Base-by-base conservation (phyloP, 73 alveolate genomes). In the Uronychia setigera region DNA sequence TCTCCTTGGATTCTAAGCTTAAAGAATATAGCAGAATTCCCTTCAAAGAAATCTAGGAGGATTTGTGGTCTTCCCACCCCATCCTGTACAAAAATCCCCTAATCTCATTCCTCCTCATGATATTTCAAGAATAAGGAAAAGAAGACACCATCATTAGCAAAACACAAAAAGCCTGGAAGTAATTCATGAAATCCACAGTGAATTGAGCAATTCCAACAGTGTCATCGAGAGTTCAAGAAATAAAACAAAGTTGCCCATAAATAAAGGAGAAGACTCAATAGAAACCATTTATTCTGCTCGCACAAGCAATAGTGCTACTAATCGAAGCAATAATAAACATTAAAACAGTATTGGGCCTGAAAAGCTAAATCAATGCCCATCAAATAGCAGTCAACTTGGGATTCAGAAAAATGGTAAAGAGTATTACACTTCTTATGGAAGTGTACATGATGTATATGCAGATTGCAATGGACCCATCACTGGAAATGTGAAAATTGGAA, bases 221-320 rank as follows among this genome's bases (percentile, higher is more conserved):
- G 67, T 19, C 5, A 46, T 46, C 5, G 67, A 46, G 67, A 46
- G 67, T 19, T 46, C 67, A 11, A 5, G 67, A 19, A 46, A 46
- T 19, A 46, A 46, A 19, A 46, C 67, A 46, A 46, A 46, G 19
- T 19, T 46, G 5, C 67, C 67, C 19, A 46, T 46, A 46, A 11
- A 19, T 19, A 46, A 46, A 46, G 67, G 67, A 46, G 67, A 46
- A 46, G 67, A 46, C 67, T 46, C 67, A 19, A 46, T 46, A 5
- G 67, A 46, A 46, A 46, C 67, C 5, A 19, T 46, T 19, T 46
- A 46, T 19, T 46, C 67, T 11, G 67, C 67, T 19, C 5, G 67
- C n/a, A 46, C 67, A 46, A 46, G 67, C 67, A 46, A 46, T 19
- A 46, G 67, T 46, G 67, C 67, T 46, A 46, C 67, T 46, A 46